Evolutionary conservation across 768 basidiomycete species (phyloP).

Genomic region (Auricularia sp.): DNA sequence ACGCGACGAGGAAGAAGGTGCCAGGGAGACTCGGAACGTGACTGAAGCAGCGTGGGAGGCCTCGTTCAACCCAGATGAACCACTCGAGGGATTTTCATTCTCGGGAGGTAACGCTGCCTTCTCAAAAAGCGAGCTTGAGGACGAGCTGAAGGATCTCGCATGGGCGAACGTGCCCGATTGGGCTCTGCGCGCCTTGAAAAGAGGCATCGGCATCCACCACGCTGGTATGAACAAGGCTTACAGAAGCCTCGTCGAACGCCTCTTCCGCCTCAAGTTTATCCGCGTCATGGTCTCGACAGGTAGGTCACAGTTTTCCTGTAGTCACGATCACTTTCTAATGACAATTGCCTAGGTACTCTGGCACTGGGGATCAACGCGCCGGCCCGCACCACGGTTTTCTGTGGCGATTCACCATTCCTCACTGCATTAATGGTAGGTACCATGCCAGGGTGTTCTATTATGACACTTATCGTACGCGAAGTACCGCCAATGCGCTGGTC

Average conservation of each 20-base stretch:
- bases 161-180: constrained; percentile 30
- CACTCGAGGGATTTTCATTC: constrained; percentile 53
- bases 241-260: constrained; percentile 47
- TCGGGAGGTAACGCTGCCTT: constrained; percentile 34
- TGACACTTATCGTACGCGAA: constrained; percentile 17
- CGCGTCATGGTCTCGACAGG: constrained; percentile 61
- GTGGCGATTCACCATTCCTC: constrained; percentile 49
- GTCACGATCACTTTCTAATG: background rate
- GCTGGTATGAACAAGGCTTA: constrained; percentile 59
- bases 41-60: constrained; percentile 35
- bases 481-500: constrained; percentile 68
- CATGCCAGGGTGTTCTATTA: constrained; percentile 8
- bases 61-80: constrained; percentile 48
- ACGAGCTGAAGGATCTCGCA: constrained; percentile 33
- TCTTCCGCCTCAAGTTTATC: constrained; percentile 54
- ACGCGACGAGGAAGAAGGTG: constrained; percentile 21
- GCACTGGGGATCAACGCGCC: constrained; percentile 72
- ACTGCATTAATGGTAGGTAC: constrained; percentile 49
- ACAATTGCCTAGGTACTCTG: constrained; percentile 38
- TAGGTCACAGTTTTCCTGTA: constrained; percentile 14
- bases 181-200: constrained; percentile 37
- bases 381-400: constrained; percentile 54
- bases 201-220: constrained; percentile 65
- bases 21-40: constrained; percentile 11
- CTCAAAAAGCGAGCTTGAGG: constrained; percentile 37